phyloP scores from a whole-genome alignment of 2,329 filamentous ascomycete genomes.

The Tolypocladium tundrense region DNA sequence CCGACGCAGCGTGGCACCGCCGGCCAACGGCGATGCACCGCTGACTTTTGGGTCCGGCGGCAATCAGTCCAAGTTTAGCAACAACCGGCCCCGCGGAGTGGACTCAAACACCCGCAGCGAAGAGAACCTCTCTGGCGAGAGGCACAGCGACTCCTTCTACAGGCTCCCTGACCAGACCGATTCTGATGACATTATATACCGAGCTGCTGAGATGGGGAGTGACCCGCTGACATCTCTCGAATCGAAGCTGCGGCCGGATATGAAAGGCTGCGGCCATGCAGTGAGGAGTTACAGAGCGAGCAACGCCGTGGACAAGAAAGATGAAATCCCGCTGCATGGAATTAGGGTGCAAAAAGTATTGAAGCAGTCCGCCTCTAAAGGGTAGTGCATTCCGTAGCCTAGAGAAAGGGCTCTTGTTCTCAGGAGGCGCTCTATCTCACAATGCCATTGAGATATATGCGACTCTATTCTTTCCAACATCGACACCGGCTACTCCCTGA shows the following conservation, averaged over 20 bases:
- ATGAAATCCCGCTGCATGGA: conserved; percentile 27
- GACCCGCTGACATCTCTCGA: conserved; percentile 4
- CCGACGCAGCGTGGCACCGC: conserved; percentile 15
- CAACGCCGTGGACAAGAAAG: conserved; percentile 16
- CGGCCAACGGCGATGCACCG: conserved; percentile 13
- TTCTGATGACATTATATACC: conserved; percentile 10
- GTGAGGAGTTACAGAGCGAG: conserved; percentile 19
- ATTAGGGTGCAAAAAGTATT: conserved; percentile 27
- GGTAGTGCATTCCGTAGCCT: background rate
- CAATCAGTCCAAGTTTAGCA: conserved; percentile 5
- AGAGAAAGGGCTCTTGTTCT: background rate
- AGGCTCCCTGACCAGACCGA: conserved; percentile 20
- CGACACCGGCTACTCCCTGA: no score
- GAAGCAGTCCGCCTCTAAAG: conserved; percentile 13
- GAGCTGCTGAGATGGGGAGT: background rate
- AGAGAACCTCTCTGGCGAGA: conserved; percentile 3
- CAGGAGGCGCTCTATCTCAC: no score
- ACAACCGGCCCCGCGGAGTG: conserved; percentile 7
- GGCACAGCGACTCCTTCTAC: conserved; percentile 16
- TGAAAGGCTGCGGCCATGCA: conserved; percentile 18
- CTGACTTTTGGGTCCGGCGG: conserved; percentile 12
- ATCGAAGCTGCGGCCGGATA: conserved; percentile 20
- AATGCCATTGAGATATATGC: background rate
- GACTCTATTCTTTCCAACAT: background rate
- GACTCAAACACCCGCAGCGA: conserved; percentile 6